Evolutionary conservation across 2,329 filamentous ascomycete species (phyloP).

Genomic region (Salinomyces thailandicus): DNA sequence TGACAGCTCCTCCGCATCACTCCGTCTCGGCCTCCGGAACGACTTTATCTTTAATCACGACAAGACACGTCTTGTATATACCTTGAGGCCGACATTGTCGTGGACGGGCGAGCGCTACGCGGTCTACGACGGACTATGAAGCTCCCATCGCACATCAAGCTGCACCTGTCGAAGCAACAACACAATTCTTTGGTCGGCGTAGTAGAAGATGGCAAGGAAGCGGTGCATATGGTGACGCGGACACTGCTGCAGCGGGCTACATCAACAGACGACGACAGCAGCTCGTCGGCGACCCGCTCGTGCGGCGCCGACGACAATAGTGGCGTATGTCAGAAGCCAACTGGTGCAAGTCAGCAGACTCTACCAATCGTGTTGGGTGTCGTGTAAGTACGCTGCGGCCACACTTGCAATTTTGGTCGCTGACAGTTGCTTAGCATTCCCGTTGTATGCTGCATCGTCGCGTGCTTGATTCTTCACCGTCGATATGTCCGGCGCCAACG

Average conservation of each 20-base stretch:
- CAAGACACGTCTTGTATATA: too few relatives aligned
- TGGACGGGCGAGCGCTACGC: constrained; percentile 1
- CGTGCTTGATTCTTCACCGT: constrained; percentile 69
- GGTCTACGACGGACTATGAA: constrained; percentile 10
- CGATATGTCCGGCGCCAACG: constrained; percentile 61
- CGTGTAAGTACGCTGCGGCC: constrained; percentile 26
- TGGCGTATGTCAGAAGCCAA: constrained; percentile 21
- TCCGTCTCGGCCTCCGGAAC: background rate
- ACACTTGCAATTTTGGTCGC: too few relatives aligned
- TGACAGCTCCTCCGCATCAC: background rate
- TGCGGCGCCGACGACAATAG: constrained; percentile 18
- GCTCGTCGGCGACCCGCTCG: constrained; percentile 11
- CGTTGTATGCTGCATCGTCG: constrained; percentile 52
- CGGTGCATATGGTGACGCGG: constrained; percentile 14
- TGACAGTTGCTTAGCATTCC: too few relatives aligned
- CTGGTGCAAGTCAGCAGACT: constrained; percentile 16
- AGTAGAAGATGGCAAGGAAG: constrained; percentile 13
- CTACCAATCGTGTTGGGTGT: constrained; percentile 26
- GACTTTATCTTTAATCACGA: too few relatives aligned
- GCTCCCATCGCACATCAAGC: constrained; percentile 6
- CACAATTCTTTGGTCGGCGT: constrained; percentile 10
- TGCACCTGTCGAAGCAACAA: constrained; percentile 4
- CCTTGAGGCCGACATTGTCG: constrained; percentile 2
- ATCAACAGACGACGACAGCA: constrained; percentile 2
- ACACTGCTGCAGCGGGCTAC: constrained; percentile 13